Conservation (phyloP, 345 rosid genomes). For the Ailanthus altissimus region DNA sequence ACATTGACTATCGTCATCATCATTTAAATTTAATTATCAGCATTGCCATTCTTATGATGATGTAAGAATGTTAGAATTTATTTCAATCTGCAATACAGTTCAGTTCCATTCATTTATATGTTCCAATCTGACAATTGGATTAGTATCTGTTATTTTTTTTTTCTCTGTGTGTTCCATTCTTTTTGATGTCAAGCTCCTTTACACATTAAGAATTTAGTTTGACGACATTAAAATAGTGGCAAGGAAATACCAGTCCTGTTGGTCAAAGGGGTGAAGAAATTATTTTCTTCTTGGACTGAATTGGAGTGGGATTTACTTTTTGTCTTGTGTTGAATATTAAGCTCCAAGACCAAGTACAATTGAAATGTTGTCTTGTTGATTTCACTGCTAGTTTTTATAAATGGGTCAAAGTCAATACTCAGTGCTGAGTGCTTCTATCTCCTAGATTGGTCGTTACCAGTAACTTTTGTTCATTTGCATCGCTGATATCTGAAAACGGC, state of each 20-base stretch:
- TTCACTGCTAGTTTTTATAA: not conserved
- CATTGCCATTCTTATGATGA: constrained; percentile 36
- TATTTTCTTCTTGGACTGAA: not conserved
- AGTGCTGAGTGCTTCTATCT: not conserved
- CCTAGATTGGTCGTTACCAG: not conserved
- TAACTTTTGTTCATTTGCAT: too few species aligned
- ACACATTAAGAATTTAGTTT: not conserved
- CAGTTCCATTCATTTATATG: constrained; percentile 21
- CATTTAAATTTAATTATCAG: constrained; percentile 28
- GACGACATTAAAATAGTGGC: not conserved
- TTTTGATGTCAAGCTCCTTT: not conserved
- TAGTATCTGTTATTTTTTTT: not conserved
- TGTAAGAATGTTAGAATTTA: constrained; percentile 35
- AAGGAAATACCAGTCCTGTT: not conserved
- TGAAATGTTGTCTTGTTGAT: not conserved
- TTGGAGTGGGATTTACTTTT: not conserved
- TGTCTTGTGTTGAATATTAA: not conserved
- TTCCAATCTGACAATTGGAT: constrained; percentile 4
- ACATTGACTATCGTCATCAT: constrained; percentile 33
- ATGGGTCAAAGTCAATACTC: not conserved
- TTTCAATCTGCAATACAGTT: constrained; percentile 13
- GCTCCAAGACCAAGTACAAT: not conserved
- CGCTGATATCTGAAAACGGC: too few species aligned
- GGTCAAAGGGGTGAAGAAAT: not conserved
- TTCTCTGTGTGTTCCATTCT: not conserved